phyloP scores from a whole-genome alignment of 495 filamentous ascomycete genomes.

The Penicillium bovifimosum region DNA sequence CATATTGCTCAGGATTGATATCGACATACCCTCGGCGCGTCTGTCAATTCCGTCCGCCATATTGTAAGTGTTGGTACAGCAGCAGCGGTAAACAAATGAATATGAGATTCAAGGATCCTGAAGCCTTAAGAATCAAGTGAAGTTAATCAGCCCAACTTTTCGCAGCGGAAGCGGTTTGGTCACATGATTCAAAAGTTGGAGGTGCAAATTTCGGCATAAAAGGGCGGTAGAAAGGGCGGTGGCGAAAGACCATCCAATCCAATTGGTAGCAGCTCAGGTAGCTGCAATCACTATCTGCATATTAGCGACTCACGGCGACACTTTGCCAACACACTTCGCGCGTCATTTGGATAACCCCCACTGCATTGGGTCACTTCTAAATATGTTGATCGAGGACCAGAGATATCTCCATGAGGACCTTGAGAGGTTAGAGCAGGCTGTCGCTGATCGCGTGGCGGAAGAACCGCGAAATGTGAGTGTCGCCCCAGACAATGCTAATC shows the following conservation, averaged over 20 bases:
- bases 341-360: neutral
- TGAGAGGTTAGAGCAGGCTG: slow-evolving; percentile 88
- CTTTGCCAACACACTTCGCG: slow-evolving; percentile 4
- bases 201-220: neutral
- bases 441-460: slow-evolving; percentile 80
- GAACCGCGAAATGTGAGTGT: slow-evolving; percentile 78
- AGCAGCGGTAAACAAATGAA: slow-evolving; percentile 5
- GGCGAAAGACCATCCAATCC: neutral
- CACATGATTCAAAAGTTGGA: slow-evolving; percentile 31
- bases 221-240: neutral
- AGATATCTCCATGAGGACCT: slow-evolving; percentile 91
- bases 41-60: slow-evolving; percentile 97
- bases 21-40: slow-evolving; percentile 66
- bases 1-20: neutral
- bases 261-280: neutral
- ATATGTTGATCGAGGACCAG: slow-evolving; percentile 86
- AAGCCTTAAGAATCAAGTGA: slow-evolving; percentile 4
- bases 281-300: slow-evolving; percentile 9
- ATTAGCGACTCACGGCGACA: neutral
- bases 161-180: slow-evolving; percentile 15
- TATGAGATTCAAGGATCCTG: neutral
- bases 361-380: slow-evolving; percentile 10
- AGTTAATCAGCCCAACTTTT: slow-evolving; percentile 17
- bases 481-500: neutral
- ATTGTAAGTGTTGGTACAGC: slow-evolving; percentile 13